Evolutionary conservation across 2,329 filamentous ascomycete species (phyloP).

Genomic region (Fusarium scirpi): DNA sequence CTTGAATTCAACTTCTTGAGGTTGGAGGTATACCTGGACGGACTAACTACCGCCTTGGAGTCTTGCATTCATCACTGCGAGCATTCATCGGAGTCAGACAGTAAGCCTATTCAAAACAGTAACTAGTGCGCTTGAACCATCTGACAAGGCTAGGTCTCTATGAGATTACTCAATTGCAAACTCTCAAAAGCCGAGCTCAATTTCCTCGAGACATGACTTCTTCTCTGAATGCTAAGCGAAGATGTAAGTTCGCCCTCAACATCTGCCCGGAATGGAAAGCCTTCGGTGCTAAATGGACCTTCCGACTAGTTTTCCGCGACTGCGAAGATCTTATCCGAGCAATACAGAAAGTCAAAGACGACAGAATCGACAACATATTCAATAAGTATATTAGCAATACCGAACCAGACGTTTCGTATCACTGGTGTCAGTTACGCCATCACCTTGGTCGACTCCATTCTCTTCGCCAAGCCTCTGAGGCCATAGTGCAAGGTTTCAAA

Average conservation of each 20-base stretch:
- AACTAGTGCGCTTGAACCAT: neutral
- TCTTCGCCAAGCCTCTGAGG: conserved; percentile 6
- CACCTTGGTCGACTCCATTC: conserved; percentile 13
- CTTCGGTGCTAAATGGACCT: neutral
- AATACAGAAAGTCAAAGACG: neutral
- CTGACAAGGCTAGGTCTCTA: neutral
- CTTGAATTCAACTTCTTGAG: conserved; percentile 9
- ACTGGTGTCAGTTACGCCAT: conserved; percentile 12
- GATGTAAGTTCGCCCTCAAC: neutral
- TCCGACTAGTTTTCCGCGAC: conserved; percentile 3
- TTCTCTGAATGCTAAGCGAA: neutral
- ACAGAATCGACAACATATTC: neutral
- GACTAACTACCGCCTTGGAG: neutral
- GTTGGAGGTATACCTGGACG: conserved; percentile 5
- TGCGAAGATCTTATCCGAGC: conserved; percentile 12
- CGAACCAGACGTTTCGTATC: neutral
- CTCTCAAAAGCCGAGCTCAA: neutral
- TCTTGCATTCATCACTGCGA: neutral
- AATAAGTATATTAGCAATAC: neutral
- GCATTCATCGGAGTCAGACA: neutral
- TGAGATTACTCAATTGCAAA: neutral
- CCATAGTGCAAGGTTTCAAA: neutral
- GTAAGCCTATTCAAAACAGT: neutral
- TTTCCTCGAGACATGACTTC: conserved; percentile 12
- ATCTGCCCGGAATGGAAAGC: neutral